Evolutionary conservation across 176 grass and related monocot species (phyloP).

Genomic region (Poa pratensis): DNA sequence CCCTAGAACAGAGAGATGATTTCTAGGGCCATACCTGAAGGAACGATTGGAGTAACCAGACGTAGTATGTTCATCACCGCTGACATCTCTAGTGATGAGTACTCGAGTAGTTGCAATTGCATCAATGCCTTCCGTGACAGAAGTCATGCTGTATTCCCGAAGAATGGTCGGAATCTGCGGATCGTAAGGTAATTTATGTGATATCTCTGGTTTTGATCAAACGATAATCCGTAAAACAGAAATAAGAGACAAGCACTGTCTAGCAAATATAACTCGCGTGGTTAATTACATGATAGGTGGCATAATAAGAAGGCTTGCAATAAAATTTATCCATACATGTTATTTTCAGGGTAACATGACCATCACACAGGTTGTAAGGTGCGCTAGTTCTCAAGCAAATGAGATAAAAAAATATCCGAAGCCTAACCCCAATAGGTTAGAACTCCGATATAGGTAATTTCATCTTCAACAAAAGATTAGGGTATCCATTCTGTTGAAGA

Average conservation of each 20-base stretch:
- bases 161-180: conserved; percentile 73
- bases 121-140: conserved; percentile 93
- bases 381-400: background rate
- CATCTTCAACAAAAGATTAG: background rate
- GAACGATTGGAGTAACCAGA: conserved; percentile 50
- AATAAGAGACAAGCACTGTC: background rate
- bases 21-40: conserved; percentile 61
- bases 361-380: background rate
- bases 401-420: background rate
- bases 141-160: conserved; percentile 79
- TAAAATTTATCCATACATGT: background rate
- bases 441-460: background rate
- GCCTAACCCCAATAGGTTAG: background rate
- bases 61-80: conserved; percentile 44
- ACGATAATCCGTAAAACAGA: background rate
- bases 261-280: background rate
- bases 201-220: background rate
- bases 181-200: conserved; percentile 5
- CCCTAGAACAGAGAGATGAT: background rate
- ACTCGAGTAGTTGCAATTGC: conserved; percentile 94
- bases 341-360: background rate
- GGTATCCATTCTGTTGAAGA: conserved; percentile 6
- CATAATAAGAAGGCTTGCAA: background rate
- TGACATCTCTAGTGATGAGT: conserved; percentile 56
- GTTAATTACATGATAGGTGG: conserved; percentile 7